Evolutionary conservation across 371 early-diverging fungal species (phyloP), one percentile per base, ranked within the genome.

Genomic region (Dichotomocladium elegans): DNA sequence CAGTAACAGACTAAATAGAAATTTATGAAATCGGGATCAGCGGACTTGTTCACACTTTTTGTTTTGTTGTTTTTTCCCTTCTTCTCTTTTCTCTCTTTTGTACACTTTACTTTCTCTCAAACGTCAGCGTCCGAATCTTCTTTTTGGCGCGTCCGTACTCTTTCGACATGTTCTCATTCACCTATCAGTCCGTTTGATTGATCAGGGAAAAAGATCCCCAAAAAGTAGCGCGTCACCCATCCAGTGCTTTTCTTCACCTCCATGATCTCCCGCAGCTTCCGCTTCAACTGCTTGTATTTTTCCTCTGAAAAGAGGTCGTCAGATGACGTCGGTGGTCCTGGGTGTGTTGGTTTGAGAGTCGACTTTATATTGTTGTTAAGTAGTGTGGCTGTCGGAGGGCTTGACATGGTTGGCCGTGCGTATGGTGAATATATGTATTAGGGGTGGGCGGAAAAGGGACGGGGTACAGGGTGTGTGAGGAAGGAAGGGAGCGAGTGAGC

Each of bases 81-180:
- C 7, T 3, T 30, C 34, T 17, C 22, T 48, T 25, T 12, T 26
- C 21, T 46, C 11, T 42, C 37, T n/a, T n/a, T n/a, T n/a, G n/a
- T n/a, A n/a, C n/a, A n/a, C 49, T 72, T 43, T 72, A 79, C 84
- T 71, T 74, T 63, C 79, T 69, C 53, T 85, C 82, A 45, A 65
- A 70, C 21, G 77, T 70, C 22, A 84, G 62, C 9, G 69, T 66
- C 30, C 56, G 52, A 31, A 79, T 76, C 42, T 78, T 77, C 40
- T 72, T 60, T n/a, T 68, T 57, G 8, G 77, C 67, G 30, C 57
- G 63, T 47, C 62, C 63, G 12, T 80, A 68, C 19, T 74, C 63
- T 28, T 61, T 64, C 17, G 67, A 63, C 47, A 86, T 61, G 24
- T 65, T 48, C 40, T 80, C 79, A 51, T 86, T 83, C 34, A 74